A percentile compares a stretch with the other conserved stretches of the same genome.
Conservation (phyloP, 352 stramenopile species). For the Pythium rhizo-oryzae region DNA sequence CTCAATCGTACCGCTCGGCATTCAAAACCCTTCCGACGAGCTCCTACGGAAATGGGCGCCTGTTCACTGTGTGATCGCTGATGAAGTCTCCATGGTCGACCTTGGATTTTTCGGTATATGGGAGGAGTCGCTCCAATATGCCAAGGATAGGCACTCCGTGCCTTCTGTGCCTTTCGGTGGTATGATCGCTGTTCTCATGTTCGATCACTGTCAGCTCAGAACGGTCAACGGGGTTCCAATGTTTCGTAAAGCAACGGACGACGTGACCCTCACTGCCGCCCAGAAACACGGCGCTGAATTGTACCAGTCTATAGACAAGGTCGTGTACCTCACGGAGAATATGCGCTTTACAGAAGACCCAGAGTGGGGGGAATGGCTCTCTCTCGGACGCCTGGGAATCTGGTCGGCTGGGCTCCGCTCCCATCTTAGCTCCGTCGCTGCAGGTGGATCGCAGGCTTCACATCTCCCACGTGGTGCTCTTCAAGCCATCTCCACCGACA, state of each 20-base stretch:
- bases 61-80: conserved; percentile 24
- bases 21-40: conserved; percentile 10
- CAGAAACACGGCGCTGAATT: conserved; percentile 4
- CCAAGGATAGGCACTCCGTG: no score
- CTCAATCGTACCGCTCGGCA: background rate
- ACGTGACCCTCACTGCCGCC: background rate
- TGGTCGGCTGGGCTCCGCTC: conserved; percentile 9
- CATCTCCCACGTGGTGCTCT: background rate
- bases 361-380: conserved; percentile 24
- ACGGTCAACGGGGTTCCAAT: background rate
- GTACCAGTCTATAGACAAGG: conserved; percentile 25
- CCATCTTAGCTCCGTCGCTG: no score
- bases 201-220: conserved; percentile 6
- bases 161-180: no score
- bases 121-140: conserved; percentile 28
- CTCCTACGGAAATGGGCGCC: conserved; percentile 24
- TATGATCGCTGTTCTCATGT: conserved; percentile 6
- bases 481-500: background rate
- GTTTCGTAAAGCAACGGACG: conserved; percentile 10
- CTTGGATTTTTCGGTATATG: conserved; percentile 32
- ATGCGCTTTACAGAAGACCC: conserved; percentile 30
- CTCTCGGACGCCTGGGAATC: conserved; percentile 10
- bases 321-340: conserved; percentile 26
- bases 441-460: background rate
- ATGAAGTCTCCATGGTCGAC: conserved; percentile 33